A percentile compares a stretch with the other conserved stretches of the same genome.
Evolutionary conservation across 768 basidiomycete genomes (phyloP).

Genomic region (Leccinum subgranulosum): DNA sequence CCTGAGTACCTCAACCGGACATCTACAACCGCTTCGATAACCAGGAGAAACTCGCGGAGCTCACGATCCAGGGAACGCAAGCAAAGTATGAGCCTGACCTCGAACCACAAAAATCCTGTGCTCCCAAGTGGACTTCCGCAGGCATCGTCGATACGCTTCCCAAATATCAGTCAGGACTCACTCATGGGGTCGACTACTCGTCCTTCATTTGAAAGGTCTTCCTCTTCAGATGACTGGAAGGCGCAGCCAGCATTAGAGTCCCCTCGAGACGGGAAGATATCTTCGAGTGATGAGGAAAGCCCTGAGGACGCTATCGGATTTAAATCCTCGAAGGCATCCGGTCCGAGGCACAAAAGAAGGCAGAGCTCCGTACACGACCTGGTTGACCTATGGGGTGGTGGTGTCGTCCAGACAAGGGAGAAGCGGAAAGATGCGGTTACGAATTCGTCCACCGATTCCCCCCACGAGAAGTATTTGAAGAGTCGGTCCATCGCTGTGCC

Average conservation of each 20-base stretch:
- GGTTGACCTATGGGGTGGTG: slow-evolving; percentile 75
- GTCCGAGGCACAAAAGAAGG: slow-evolving; percentile 42
- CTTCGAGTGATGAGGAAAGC: slow-evolving; percentile 56
- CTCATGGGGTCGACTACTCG: slow-evolving; percentile 6
- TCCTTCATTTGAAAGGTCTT: slow-evolving; percentile 16
- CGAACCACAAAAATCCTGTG: slow-evolving; percentile 9
- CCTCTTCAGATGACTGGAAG: slow-evolving; percentile 50
- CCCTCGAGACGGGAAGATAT: slow-evolving; percentile 30
- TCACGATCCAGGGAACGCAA: slow-evolving; percentile 38
- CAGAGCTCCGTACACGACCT: slow-evolving; percentile 85
- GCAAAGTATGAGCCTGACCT: slow-evolving; percentile 5
- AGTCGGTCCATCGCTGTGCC: slow-evolving; percentile 18
- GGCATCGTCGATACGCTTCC: slow-evolving; percentile 3
- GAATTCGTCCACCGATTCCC: slow-evolving; percentile 16
- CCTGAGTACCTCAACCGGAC: slow-evolving; percentile 1
- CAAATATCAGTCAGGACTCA: slow-evolving; percentile 10
- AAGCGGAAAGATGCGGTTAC: slow-evolving; percentile 31
- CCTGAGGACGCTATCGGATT: slow-evolving; percentile 46
- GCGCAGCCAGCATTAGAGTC: slow-evolving; percentile 30
- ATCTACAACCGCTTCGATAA: slow-evolving; percentile 19
- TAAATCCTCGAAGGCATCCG: slow-evolving; percentile 23
- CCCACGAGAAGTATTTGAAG: slow-evolving; percentile 20
- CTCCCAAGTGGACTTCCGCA: slow-evolving; percentile 5
- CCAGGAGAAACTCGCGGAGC: slow-evolving; percentile 16
- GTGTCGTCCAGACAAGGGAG: slow-evolving; percentile 41